Percentiles rank a stretch among this genome's conserved stretches.
Conservation (phyloP, 305 asterid species). For the Solanum hybrid region DNA sequence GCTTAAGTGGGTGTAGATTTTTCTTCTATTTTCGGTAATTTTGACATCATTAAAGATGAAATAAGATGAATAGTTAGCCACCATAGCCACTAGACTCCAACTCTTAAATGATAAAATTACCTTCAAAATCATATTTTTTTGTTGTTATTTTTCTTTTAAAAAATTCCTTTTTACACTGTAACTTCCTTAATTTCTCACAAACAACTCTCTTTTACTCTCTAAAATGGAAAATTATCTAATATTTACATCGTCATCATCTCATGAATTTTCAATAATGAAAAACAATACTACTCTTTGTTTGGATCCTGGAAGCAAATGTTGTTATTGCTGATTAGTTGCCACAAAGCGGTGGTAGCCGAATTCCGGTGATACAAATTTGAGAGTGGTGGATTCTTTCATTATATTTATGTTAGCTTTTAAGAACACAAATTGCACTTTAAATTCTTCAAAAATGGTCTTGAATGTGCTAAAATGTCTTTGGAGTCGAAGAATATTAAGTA, state of each 20-base stretch:
- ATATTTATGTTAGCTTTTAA: neutral
- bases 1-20: neutral
- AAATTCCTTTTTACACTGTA: neutral
- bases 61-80: neutral
- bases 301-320: neutral
- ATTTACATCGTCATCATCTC: neutral
- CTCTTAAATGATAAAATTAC: neutral
- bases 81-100: neutral
- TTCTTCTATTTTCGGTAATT: neutral
- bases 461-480: neutral
- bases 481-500: neutral
- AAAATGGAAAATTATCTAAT: neutral
- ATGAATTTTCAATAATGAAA: neutral
- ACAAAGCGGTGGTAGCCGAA: neutral
- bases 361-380: neutral
- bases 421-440: neutral
- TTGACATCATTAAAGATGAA: neutral
- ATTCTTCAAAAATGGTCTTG: neutral
- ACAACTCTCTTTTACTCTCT: neutral
- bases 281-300: neutral
- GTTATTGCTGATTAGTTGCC: neutral
- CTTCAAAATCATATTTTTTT: neutral
- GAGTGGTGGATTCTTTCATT: neutral
- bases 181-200: neutral
- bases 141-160: neutral